Evolutionary conservation across 768 basidiomycete genomes (phyloP), one percentile per base, ranked within the genome.

Genomic region (Tylopilus felleus): DNA sequence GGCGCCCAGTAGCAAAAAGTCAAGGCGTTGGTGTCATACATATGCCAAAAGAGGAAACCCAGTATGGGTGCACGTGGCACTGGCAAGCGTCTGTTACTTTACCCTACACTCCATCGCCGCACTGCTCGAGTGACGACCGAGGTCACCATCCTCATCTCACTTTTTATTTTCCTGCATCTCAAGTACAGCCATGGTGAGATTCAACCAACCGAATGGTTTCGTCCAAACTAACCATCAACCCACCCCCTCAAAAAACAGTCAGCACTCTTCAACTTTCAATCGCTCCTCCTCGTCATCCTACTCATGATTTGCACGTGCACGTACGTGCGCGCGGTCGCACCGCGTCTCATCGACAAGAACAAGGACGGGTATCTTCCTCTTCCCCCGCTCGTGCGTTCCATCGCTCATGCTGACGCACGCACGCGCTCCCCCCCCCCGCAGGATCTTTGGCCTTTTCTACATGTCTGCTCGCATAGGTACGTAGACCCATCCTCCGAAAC

Each of bases 221-320:
- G 12, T 14, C 14, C 3, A 12, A 31, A 19, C 55, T 58, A 9
- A 66, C 51, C 35, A 19, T 14, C 5, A 38, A 29, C n/a, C 42
- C n/a, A n/a, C n/a, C n/a, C n/a, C n/a, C 39, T 4, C 7, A 12
- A 21, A 40, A 19, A 40, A 19, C 38, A 38, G 87, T 95, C 96
- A 27, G 97, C 97, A 2, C 80, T 99, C 22, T 98, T 98, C 85
- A 96, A 98, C 75, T 99, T 99, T 68, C 88, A 96, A 72, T 93
- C 95, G 0, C 80, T 99, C 19, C 80, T 99, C 19, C 85, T 96
- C 65, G 93, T 96, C 69, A 86, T 98, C 59, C 81, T 98, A 9
- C 80, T 99, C 46, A 78, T 90, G 70, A 93, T 98, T 55, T 99
- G 97, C 76, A 98, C 97, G 53, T 98, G 92, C 76, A 94, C 96